Evolutionary conservation across 352 stramenopile species (phyloP).

Genomic region (Globisporangium parvum): DNA sequence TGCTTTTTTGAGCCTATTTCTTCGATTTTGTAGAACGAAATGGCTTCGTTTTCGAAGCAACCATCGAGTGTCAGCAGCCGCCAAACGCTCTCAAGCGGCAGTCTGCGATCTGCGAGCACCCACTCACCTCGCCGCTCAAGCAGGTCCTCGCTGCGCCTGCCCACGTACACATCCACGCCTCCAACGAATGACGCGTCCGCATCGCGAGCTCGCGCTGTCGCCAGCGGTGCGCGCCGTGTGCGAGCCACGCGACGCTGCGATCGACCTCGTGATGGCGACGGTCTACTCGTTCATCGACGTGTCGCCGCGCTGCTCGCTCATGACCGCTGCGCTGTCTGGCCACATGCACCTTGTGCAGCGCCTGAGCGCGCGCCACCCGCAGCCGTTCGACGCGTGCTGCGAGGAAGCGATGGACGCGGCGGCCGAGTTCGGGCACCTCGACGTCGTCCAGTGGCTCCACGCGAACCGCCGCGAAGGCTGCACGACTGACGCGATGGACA

Average conservation of each 20-base stretch:
- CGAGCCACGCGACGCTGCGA: constrained; percentile 29
- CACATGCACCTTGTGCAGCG: constrained; percentile 51
- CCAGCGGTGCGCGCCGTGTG: constrained; percentile 45
- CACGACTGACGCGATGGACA: constrained; percentile 29
- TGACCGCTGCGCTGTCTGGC: constrained; percentile 40
- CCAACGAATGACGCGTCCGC: background rate
- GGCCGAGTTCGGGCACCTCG: constrained; percentile 20
- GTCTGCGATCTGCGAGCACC: no score
- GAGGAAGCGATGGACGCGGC: constrained; percentile 27
- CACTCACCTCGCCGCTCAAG: no score
- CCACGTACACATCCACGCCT: no score
- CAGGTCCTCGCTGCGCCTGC: no score
- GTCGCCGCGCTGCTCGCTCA: constrained; percentile 45
- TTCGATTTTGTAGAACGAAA: no score
- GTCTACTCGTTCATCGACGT: constrained; percentile 55
- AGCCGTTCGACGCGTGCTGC: constrained; percentile 22
- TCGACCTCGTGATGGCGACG: constrained; percentile 41
- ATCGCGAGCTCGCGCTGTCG: constrained; percentile 19
- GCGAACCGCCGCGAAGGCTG: constrained; percentile 23
- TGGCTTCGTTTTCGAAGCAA: no score
- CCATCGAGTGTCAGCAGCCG: no score
- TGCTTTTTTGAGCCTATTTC: no score
- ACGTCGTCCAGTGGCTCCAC: constrained; percentile 31
- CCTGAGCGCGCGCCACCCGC: constrained; percentile 29
- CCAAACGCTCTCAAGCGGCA: no score